phyloP scores from a whole-genome alignment of 75 land plant species.

The Sequoiadendron giganteum region DNA sequence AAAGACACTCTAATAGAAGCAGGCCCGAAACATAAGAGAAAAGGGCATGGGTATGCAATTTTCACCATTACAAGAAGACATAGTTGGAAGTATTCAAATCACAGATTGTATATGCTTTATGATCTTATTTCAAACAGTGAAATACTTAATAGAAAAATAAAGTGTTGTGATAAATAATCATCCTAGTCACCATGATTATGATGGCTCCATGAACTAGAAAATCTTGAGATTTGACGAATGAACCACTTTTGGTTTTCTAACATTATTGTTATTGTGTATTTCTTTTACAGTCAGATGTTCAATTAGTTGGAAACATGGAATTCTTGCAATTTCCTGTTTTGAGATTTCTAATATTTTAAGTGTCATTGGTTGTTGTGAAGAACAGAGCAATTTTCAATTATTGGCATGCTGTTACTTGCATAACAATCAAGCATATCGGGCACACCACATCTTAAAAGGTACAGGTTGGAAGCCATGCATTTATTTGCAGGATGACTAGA shows the following conservation, averaged over 20 bases:
- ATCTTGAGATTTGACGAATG: not conserved
- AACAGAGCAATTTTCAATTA: slow-evolving; percentile 77
- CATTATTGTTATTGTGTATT: not conserved
- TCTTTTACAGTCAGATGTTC: not conserved
- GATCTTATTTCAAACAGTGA: not conserved
- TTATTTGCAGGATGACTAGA: not conserved
- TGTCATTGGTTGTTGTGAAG: not conserved
- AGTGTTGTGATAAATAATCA: not conserved
- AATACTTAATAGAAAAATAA: not conserved
- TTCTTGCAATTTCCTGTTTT: not conserved
- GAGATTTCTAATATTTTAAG: not conserved
- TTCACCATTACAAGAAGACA: not conserved
- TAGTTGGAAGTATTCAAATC: not conserved
- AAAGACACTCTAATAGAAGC: too few species aligned
- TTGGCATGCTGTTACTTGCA: slow-evolving; percentile 92
- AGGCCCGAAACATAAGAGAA: too few species aligned
- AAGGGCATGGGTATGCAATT: too few species aligned
- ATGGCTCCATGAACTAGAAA: not conserved
- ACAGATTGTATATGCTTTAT: not conserved
- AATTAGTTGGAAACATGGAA: not conserved
- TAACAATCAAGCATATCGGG: slow-evolving; percentile 80
- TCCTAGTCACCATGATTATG: not conserved
- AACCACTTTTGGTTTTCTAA: not conserved
- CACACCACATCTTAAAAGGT: slow-evolving; percentile 90
- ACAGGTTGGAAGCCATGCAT: not conserved